Evolutionary conservation across 2,329 filamentous ascomycete genomes (phyloP).

Genomic region (Fusarium mexicanum): DNA sequence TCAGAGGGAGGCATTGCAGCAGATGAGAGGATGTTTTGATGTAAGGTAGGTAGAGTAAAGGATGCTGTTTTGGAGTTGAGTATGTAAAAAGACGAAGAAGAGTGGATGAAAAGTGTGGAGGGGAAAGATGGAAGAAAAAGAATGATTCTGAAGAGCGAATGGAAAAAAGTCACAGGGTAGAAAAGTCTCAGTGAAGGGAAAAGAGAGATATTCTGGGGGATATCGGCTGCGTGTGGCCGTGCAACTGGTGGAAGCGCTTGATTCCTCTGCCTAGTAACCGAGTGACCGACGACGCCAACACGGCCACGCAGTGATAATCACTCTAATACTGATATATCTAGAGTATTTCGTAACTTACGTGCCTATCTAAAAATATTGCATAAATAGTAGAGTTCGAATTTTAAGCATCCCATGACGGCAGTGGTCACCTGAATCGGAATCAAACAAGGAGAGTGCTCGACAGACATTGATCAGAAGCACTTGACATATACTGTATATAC

Average conservation of each 20-base stretch:
- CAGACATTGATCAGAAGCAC: too few relatives aligned
- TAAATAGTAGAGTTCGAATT: background rate
- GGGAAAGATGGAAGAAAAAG: background rate
- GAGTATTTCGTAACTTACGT: background rate
- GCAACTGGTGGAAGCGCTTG: background rate
- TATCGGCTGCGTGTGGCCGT: background rate
- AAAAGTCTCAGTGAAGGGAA: background rate
- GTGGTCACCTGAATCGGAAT: background rate
- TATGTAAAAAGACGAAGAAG: background rate
- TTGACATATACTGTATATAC: too few relatives aligned
- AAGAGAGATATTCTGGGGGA: background rate
- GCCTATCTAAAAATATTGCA: background rate
- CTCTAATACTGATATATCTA: background rate
- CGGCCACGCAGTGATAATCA: background rate
- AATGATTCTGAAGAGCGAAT: background rate
- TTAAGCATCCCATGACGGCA: background rate
- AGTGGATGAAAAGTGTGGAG: background rate
- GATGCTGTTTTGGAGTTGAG: background rate
- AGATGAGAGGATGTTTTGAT: background rate
- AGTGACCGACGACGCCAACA: background rate
- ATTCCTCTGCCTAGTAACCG: background rate
- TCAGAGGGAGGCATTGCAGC: constrained; percentile 41
- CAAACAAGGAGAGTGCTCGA: background rate
- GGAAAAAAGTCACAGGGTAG: background rate
- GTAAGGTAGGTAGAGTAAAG: background rate